Percentiles rank a stretch among this genome's conserved stretches.
Conservation (phyloP, 495 filamentous ascomycete genomes). For the Annulohypoxylon nitens region DNA sequence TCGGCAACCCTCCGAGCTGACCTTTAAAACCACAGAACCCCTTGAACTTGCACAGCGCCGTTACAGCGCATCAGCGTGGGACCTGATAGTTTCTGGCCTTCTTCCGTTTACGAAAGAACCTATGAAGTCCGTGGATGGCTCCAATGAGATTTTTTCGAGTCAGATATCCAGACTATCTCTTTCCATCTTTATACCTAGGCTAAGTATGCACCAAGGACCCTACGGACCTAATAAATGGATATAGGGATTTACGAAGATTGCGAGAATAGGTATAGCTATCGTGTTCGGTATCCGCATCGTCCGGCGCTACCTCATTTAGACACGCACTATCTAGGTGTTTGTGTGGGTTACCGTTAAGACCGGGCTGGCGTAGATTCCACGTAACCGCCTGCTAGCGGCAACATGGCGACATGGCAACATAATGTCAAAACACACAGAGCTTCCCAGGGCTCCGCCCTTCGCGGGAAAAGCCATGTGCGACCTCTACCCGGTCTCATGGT, state of each 20-base stretch:
- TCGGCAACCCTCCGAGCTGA: slow-evolving; percentile 26
- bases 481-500: slow-evolving; percentile 5
- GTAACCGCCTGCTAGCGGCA: slow-evolving; percentile 14
- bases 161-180: slow-evolving; percentile 5
- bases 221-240: not conserved
- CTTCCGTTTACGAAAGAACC: slow-evolving; percentile 9
- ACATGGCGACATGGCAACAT: slow-evolving; percentile 12
- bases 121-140: not conserved
- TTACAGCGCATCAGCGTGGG: slow-evolving; percentile 32
- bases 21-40: slow-evolving; percentile 19
- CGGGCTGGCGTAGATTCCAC: slow-evolving; percentile 10
- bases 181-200: too few relatives aligned
- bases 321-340: slow-evolving; percentile 19
- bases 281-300: slow-evolving; percentile 6
- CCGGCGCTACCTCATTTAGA: slow-evolving; percentile 20
- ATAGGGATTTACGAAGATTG: not conserved
- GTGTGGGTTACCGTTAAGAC: slow-evolving; percentile 18
- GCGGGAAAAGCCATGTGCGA: slow-evolving; percentile 23
- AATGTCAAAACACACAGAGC: slow-evolving; percentile 23
- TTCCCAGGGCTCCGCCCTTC: slow-evolving; percentile 28
- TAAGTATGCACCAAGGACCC: not conserved
- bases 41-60: slow-evolving; percentile 19
- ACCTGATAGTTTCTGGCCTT: not conserved
- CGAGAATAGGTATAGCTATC: not conserved
- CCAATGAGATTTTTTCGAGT: not conserved